phyloP scores from a whole-genome alignment of 179 eudicot genomes.

The Beta macrorhiza region DNA sequence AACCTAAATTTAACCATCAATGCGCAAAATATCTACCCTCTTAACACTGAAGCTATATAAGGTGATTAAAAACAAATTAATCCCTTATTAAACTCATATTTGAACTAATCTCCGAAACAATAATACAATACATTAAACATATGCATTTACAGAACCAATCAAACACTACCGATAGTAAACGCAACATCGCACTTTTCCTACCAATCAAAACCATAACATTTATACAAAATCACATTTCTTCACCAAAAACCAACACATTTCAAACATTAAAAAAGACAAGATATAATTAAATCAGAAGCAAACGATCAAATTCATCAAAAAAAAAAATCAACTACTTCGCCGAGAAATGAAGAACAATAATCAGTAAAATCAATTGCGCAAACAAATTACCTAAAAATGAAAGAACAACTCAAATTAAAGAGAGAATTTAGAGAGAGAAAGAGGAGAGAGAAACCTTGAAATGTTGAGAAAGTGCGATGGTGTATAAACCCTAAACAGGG shows the following conservation, averaged over 20 bases:
- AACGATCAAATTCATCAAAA: neutral
- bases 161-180: neutral
- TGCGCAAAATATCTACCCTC: neutral
- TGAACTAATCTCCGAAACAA: neutral
- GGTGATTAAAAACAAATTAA: no score
- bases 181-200: no score
- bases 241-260: neutral
- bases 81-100: neutral
- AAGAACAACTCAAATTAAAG: neutral
- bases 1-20: neutral
- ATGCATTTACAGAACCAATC: neutral
- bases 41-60: neutral
- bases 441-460: slow-evolving; percentile 21
- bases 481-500: slow-evolving; percentile 33
- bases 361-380: neutral
- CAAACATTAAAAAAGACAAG: neutral
- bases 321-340: neutral
- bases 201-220: no score
- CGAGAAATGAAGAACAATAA: neutral
- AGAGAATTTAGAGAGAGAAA: neutral
- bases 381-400: neutral
- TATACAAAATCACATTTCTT: neutral
- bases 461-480: neutral
- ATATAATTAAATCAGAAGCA: neutral
- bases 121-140: neutral